Evolutionary conservation across 2,329 filamentous ascomycete genomes (phyloP).

Genomic region (Knufia fluminis): DNA sequence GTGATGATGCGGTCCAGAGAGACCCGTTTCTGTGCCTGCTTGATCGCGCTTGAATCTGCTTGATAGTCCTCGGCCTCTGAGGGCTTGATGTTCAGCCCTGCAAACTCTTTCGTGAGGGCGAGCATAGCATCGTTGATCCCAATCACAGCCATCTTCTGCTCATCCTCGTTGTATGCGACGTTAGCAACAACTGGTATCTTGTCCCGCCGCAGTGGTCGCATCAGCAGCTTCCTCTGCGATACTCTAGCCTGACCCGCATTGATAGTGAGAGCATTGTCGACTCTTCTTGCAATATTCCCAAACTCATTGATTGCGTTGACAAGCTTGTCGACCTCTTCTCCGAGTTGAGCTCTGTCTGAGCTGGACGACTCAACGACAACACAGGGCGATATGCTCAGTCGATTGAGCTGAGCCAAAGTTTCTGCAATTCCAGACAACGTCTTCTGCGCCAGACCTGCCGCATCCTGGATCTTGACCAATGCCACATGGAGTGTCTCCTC

Average conservation of each 20-base stretch:
- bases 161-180: constrained; percentile 49
- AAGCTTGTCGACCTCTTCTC: constrained; percentile 62
- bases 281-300: constrained; percentile 58
- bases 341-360: constrained; percentile 35
- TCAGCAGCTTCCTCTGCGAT: constrained; percentile 44
- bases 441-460: constrained; percentile 59
- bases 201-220: constrained; percentile 57
- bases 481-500: constrained; percentile 61
- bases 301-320: constrained; percentile 64
- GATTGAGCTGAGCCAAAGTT: constrained; percentile 73
- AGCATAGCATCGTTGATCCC: constrained; percentile 58
- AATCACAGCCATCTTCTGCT: constrained; percentile 40
- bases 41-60: constrained; percentile 25
- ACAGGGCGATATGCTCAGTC: constrained; percentile 71
- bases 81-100: constrained; percentile 50
- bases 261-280: constrained; percentile 49
- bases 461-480: constrained; percentile 70
- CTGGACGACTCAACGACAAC: constrained; percentile 60
- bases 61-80: constrained; percentile 36
- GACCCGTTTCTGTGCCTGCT: constrained; percentile 38
- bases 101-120: constrained; percentile 66
- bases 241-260: constrained; percentile 30
- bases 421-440: constrained; percentile 67
- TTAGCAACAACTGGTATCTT: constrained; percentile 62
- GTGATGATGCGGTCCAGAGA: constrained; percentile 78